These are phyloP conservation scores for Stenogyne calaminthoides DNA, from an alignment of 305 asterid genomes.

Conservation along the genomic window DNA sequence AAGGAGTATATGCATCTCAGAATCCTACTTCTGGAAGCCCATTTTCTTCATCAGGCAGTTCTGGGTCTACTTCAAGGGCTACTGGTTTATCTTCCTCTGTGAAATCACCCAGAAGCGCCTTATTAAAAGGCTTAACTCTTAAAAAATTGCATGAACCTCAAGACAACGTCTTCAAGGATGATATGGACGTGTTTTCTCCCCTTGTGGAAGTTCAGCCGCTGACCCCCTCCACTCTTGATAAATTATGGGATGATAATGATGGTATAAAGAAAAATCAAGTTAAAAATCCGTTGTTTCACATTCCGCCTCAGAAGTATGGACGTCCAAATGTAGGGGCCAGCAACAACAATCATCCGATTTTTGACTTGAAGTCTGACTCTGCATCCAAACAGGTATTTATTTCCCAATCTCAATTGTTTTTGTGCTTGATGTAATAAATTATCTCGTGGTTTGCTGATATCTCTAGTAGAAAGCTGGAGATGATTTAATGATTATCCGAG, in stretches of 20 bases:
- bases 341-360: neutral
- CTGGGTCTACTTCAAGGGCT: neutral
- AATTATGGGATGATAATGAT: constrained; percentile 18
- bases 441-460: neutral
- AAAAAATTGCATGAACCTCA: constrained; percentile 15
- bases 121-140: constrained; percentile 14
- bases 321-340: neutral
- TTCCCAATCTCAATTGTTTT: neutral
- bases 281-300: neutral
- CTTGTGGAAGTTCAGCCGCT: constrained; percentile 31
- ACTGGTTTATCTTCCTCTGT: constrained; percentile 1
- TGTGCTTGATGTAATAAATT: neutral
- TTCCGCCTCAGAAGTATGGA: constrained; percentile 19
- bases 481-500: neutral
- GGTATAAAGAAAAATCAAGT: constrained; percentile 6
- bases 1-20: neutral
- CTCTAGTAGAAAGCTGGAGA: neutral
- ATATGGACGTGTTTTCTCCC: constrained; percentile 34
- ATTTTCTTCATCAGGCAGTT: constrained; percentile 1
- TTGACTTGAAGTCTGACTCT: neutral
- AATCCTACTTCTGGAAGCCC: constrained; percentile 17
- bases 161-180: constrained; percentile 8
- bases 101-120: neutral
- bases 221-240: constrained; percentile 26
- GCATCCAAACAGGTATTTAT: constrained; percentile 20